phyloP scores from a whole-genome alignment of 495 filamentous ascomycete genomes.

The Penicillium turbatum region DNA sequence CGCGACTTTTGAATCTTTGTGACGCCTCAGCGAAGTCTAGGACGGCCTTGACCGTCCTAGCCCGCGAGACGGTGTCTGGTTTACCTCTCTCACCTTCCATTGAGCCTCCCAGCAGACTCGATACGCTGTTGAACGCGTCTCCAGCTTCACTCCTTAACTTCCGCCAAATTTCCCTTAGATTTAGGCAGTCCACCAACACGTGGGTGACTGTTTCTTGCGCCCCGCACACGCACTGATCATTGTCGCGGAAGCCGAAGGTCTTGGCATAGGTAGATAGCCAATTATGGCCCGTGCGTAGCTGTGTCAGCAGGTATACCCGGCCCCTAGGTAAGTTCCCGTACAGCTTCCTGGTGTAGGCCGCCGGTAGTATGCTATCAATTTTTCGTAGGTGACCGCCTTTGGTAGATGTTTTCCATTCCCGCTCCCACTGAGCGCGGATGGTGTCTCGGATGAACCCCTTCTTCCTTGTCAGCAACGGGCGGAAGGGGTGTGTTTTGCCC shows the following conservation, averaged over 20 bases:
- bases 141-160: neutral
- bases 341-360: conserved; percentile 13
- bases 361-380: conserved; percentile 16
- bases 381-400: conserved; percentile 13
- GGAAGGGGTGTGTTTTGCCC: no score
- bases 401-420: conserved; percentile 12
- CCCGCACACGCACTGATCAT: conserved; percentile 17
- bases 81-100: no score
- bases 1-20: no score
- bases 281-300: no score
- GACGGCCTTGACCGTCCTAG: no score
- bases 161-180: neutral
- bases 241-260: conserved; percentile 8
- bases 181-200: conserved; percentile 16
- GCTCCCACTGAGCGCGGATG: conserved; percentile 11
- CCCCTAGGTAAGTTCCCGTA: conserved; percentile 13
- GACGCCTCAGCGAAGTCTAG: no score
- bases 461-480: conserved; percentile 6
- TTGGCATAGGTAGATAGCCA: conserved; percentile 16
- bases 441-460: neutral
- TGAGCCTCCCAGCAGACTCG: no score
- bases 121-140: no score
- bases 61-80: no score
- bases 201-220: conserved; percentile 21
- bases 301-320: no score